A percentile compares a stretch with the other conserved stretches of the same genome.
These are phyloP conservation scores for Mycosarcoma mackinlayi DNA, from an alignment of 1,284 basidiomycete species.

Conservation along the genomic window DNA sequence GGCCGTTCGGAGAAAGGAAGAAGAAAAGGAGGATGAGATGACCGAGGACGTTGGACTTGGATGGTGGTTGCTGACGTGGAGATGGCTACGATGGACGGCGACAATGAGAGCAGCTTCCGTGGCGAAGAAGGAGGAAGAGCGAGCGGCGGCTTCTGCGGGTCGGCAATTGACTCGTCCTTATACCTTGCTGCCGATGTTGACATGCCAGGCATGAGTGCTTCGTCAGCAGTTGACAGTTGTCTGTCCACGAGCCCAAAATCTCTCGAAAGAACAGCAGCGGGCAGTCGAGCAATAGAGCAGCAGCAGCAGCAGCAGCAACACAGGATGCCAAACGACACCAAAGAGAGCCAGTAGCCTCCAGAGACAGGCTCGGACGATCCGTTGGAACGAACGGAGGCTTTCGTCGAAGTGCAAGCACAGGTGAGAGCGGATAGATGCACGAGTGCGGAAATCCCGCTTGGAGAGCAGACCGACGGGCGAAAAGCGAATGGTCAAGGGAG, in stretches of 20 bases:
- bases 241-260: no score
- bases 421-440: no score
- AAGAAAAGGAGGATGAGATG: not conserved
- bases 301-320: not conserved
- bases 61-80: not conserved
- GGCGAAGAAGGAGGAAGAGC: not conserved
- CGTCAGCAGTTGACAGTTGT: conserved; percentile 2
- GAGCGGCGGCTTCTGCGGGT: no score
- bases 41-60: not conserved
- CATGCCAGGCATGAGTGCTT: not conserved
- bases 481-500: no score
- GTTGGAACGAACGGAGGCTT: no score
- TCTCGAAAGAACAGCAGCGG: no score
- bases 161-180: conserved; percentile 5
- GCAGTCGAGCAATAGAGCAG: not conserved
- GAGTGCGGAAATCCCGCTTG: not conserved
- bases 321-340: no score
- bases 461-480: no score
- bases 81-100: not conserved
- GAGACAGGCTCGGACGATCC: not conserved
- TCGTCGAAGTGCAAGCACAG: no score
- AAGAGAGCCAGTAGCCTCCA: not conserved
- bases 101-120: not conserved
- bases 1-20: not conserved
- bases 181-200: not conserved